Conservation (phyloP, 2,329 filamentous ascomycete genomes). For the Leptographium flavum region DNA sequence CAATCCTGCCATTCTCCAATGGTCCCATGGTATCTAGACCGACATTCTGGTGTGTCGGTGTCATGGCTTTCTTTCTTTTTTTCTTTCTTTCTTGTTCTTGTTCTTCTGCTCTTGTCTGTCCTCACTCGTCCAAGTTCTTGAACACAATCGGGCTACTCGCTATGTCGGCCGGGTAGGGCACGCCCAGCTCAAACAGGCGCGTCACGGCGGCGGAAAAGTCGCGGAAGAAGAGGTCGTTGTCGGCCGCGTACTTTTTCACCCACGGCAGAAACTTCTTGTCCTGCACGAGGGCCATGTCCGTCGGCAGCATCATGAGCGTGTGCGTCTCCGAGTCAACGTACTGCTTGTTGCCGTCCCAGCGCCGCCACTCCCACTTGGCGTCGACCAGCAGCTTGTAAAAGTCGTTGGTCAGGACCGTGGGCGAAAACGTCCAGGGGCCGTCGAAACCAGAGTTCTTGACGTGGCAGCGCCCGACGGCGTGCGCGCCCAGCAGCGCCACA, state of each 20-base stretch:
- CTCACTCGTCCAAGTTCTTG: slow-evolving; percentile 37
- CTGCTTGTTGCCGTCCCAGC: slow-evolving; percentile 86
- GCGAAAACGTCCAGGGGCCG: slow-evolving; percentile 86
- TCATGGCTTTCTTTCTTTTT: too few relatives aligned
- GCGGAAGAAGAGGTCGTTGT: slow-evolving; percentile 83
- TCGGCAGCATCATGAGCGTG: slow-evolving; percentile 92
- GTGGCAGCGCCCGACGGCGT: slow-evolving; percentile 80
- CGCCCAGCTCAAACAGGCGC: slow-evolving; percentile 86
- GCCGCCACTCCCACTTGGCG: slow-evolving; percentile 85
- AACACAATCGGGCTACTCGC: slow-evolving; percentile 45
- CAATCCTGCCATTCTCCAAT: too few relatives aligned
- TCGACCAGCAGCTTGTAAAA: slow-evolving; percentile 78
- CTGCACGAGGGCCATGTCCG: slow-evolving; percentile 74
- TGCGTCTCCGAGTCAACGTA: slow-evolving; percentile 80
- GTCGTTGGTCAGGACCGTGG: slow-evolving; percentile 86
- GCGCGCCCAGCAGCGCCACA: slow-evolving; percentile 73
- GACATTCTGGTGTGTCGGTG: too few relatives aligned
- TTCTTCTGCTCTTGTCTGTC: background rate
- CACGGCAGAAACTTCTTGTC: slow-evolving; percentile 74
- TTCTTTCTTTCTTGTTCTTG: background rate
- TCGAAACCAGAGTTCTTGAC: slow-evolving; percentile 74
- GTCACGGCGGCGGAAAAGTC: slow-evolving; percentile 70
- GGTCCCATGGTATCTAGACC: too few relatives aligned
- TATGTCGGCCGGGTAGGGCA: slow-evolving; percentile 60
- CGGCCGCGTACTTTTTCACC: slow-evolving; percentile 80